Evolutionary conservation across 306 rosid species (phyloP).

Genomic region (Comarum palustre): DNA sequence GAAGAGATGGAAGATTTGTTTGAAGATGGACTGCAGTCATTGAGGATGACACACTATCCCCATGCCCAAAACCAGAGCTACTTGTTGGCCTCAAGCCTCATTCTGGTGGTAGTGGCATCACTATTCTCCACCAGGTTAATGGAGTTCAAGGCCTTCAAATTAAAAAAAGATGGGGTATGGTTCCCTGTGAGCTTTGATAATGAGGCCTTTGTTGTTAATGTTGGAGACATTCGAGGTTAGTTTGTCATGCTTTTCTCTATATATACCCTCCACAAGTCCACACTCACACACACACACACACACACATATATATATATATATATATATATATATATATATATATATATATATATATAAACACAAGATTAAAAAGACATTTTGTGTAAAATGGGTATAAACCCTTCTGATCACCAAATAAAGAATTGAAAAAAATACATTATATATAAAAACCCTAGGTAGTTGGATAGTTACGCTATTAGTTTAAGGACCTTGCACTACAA

Average conservation of each 20-base stretch:
- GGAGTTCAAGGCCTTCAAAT: conserved; percentile 73
- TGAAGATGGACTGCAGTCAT: conserved; percentile 61
- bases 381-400: no score
- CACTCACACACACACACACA: no score
- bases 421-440: no score
- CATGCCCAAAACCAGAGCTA: conserved; percentile 62
- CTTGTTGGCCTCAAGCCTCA: conserved; percentile 65
- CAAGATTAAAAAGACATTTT: background rate
- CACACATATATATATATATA: no score
- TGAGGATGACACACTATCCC: conserved; percentile 80
- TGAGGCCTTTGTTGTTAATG: conserved; percentile 58
- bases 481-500: background rate
- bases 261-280: background rate
- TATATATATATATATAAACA: no score
- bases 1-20: conserved; percentile 44
- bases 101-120: conserved; percentile 63
- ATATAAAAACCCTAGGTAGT: background rate
- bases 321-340: no score
- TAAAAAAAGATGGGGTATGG: conserved; percentile 69
- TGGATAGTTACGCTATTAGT: background rate
- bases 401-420: background rate
- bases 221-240: conserved; percentile 75
- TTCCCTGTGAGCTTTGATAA: conserved; percentile 45
- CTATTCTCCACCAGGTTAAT: conserved; percentile 62
- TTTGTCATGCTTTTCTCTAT: background rate